Evolutionary conservation across 768 basidiomycete genomes (phyloP), one percentile per base, ranked within the genome.

Genomic region (Mycena venus): DNA sequence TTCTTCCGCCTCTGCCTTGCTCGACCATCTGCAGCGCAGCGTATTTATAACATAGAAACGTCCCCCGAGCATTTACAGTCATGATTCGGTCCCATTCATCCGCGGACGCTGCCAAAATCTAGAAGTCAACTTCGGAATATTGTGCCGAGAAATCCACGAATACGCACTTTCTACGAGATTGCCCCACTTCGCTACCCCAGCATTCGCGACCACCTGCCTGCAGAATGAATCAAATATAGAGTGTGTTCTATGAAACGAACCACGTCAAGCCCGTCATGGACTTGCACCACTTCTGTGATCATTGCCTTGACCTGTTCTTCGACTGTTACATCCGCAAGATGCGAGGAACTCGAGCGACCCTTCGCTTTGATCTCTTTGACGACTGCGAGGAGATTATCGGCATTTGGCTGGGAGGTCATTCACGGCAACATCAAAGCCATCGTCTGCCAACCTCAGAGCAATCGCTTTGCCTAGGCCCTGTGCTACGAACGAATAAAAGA

Each of bases 21-120:
- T 75, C 68, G 56, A 87, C 78, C 84, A 87, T 83, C 70, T 86
- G 82, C n/a, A 70, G 15, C 3, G 81, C 85, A 4, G 86, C 86
- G 29, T 84, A 79, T 66, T 85, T 84, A 78, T 85, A 87, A 72
- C 84, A 84, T 19, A 85, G 76, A 68, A 86, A 84, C 4, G 78
- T 58, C 2, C 83, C 83, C 3, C 82, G 79, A 0, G 77, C 77
- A 59, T 88, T 87, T 51, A 84, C 73, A n/a, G 44, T 42, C 59
- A 84, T 75, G 2, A 79, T 9, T 1, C 72, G 67, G 67, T 85
- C 83, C 60, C 76, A 81, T 2, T 82, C 74, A 7, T 82, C 79
- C 15, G 70, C 40, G 15, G 72, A 47, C 27, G 51, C 75, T 76
- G 47, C 4, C 11, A 8, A 10, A 15, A 27, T n/a, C 56, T 29